Evolutionary conservation across 257 asterid genomes (phyloP).

Genomic region (Marsdenia floribunda): DNA sequence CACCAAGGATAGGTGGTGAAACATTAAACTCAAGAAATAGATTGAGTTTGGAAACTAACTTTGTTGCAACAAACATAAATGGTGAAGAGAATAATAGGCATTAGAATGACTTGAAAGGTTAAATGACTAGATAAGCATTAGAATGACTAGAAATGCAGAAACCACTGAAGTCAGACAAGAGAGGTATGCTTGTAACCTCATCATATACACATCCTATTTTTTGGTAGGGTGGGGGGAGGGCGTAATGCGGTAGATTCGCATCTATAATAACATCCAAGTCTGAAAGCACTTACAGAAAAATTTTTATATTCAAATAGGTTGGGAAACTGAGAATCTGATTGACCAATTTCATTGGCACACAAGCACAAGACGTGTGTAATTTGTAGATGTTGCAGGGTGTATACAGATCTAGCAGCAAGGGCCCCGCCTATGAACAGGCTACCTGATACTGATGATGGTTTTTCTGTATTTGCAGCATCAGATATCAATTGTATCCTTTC

Average conservation of each 20-base stretch:
- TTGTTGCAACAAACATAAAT: neutral
- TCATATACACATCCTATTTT: neutral
- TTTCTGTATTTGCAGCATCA: slow-evolving; percentile 95
- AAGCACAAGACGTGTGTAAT: slow-evolving; percentile 86
- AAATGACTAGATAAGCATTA: neutral
- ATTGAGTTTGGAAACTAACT: neutral
- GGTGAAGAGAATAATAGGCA: neutral
- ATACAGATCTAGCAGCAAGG: slow-evolving; percentile 89
- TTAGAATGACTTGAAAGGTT: too few relatives aligned
- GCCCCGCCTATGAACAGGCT: slow-evolving; percentile 87
- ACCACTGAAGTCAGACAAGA: neutral
- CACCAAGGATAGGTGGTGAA: neutral
- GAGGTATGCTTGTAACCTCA: too few relatives aligned
- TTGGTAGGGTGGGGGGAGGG: neutral
- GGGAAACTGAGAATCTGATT: slow-evolving; percentile 90
- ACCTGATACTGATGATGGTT: slow-evolving; percentile 58
- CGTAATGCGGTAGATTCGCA: neutral
- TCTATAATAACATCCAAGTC: neutral
- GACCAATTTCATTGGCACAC: slow-evolving; percentile 96
- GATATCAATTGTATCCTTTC: slow-evolving; percentile 82
- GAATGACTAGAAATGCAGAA: neutral
- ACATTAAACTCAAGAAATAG: neutral
- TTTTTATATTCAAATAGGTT: slow-evolving; percentile 74
- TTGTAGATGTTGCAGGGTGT: slow-evolving; percentile 83
- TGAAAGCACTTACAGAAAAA: slow-evolving; percentile 61